These are phyloP conservation scores for Medicago lupulina DNA, from an alignment of 306 rosid genomes.

Conservation along the genomic window DNA sequence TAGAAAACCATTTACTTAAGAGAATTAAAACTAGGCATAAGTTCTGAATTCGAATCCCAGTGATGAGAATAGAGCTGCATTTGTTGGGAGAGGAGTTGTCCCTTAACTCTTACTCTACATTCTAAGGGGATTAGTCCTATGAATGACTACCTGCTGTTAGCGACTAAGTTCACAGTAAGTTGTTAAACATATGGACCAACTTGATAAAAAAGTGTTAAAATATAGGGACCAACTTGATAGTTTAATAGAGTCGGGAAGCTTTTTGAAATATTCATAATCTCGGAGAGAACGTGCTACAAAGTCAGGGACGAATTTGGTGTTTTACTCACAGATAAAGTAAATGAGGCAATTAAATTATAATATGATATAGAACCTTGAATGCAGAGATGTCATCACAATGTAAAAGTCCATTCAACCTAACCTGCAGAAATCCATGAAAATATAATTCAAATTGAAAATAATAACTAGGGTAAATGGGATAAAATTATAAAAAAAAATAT, in stretches of 20 bases:
- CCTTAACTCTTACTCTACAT: neutral
- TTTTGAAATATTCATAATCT: no score
- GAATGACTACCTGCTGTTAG: no score
- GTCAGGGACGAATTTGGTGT: no score
- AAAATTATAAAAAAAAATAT: neutral
- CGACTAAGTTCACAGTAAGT: no score
- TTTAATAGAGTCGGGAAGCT: no score
- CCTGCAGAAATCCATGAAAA: conserved; percentile 53
- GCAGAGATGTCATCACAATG: conserved; percentile 81
- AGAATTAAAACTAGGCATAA: neutral
- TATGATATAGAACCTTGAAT: conserved; percentile 63
- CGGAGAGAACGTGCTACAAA: no score
- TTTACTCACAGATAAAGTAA: no score
- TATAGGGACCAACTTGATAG: no score
- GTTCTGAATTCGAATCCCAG: neutral
- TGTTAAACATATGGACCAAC: no score
- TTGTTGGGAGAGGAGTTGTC: neutral
- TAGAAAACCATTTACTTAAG: neutral
- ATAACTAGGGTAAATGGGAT: neutral
- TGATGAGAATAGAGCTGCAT: neutral
- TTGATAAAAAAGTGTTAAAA: no score
- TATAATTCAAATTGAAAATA: conserved; percentile 16
- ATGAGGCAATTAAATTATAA: neutral
- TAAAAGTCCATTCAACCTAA: conserved; percentile 82
- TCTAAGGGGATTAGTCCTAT: no score